These are phyloP conservation scores for Solanum hybrid DNA, from an alignment of 305 asterid species.

Conservation along the genomic window DNA sequence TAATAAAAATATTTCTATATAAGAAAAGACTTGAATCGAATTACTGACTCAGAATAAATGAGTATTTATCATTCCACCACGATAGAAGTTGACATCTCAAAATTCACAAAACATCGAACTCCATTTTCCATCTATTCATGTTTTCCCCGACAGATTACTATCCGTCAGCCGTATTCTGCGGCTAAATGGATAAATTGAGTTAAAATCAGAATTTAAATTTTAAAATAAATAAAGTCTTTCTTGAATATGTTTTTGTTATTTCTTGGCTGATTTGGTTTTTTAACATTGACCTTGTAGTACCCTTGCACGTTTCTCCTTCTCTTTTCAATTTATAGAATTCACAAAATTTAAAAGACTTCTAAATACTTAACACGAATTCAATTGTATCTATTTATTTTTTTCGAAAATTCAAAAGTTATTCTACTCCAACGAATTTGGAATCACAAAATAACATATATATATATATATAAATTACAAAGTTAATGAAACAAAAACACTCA, in stretches of 20 bases:
- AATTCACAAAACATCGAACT: background rate
- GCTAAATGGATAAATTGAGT: too few species aligned
- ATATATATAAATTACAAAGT: background rate
- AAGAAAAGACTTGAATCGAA: too few species aligned
- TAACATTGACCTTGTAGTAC: too few species aligned
- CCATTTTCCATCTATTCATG: background rate
- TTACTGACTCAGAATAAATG: too few species aligned
- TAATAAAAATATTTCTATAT: too few species aligned
- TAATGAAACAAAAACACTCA: background rate
- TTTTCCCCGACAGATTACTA: too few species aligned
- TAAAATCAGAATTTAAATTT: too few species aligned
- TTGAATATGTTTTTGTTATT: too few species aligned
- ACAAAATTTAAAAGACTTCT: background rate
- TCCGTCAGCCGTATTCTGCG: too few species aligned
- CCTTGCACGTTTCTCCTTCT: too few species aligned
- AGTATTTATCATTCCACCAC: fast-evolving
- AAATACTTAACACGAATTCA: background rate
- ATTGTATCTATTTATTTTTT: background rate
- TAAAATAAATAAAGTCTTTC: too few species aligned
- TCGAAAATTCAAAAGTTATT: background rate
- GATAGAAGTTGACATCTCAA: fast-evolving
- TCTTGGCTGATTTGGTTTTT: too few species aligned
- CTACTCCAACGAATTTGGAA: background rate
- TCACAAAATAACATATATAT: background rate
- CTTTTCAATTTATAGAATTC: background rate